Evolutionary conservation across 768 basidiomycete genomes (phyloP).

Genomic region (Mycena galericulata): DNA sequence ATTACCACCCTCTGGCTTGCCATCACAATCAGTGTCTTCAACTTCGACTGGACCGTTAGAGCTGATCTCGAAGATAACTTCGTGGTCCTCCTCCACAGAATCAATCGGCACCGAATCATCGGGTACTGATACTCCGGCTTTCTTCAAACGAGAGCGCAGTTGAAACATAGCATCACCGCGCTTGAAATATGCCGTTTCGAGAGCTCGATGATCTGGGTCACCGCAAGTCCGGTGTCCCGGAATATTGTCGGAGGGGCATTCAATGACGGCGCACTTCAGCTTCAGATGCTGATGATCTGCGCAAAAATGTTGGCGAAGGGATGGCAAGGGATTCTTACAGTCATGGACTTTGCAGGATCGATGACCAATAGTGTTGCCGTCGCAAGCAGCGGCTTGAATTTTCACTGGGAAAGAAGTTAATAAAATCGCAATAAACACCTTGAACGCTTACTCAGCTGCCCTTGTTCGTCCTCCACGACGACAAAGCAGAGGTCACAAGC

Average conservation of each 20-base stretch:
- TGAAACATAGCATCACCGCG: conserved; percentile 28
- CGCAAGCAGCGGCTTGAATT: background rate
- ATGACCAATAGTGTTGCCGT: conserved; percentile 33
- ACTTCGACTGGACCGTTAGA: background rate
- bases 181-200: conserved; percentile 23
- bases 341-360: conserved; percentile 32
- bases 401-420: conserved; percentile 8
- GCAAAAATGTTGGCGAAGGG: conserved; percentile 21
- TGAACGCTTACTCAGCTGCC: background rate
- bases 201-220: conserved; percentile 17
- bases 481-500: conserved; percentile 32
- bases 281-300: conserved; percentile 12
- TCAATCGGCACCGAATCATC: conserved; percentile 1
- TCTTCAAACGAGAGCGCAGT: conserved; percentile 22
- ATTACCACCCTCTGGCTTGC: conserved; percentile 30
- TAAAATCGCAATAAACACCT: background rate
- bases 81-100: background rate
- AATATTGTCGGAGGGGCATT: background rate
- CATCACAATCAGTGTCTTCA: background rate
- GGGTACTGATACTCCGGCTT: conserved; percentile 8
- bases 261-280: background rate
- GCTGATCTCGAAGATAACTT: conserved; percentile 6
- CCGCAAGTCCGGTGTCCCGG: conserved; percentile 27
- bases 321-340: conserved; percentile 29
- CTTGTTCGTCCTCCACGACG: background rate